Evolutionary conservation across 2,329 filamentous ascomycete species (phyloP), one percentile per base, ranked within the genome.

Genomic region (Chrysoporthe deuterocubensis): DNA sequence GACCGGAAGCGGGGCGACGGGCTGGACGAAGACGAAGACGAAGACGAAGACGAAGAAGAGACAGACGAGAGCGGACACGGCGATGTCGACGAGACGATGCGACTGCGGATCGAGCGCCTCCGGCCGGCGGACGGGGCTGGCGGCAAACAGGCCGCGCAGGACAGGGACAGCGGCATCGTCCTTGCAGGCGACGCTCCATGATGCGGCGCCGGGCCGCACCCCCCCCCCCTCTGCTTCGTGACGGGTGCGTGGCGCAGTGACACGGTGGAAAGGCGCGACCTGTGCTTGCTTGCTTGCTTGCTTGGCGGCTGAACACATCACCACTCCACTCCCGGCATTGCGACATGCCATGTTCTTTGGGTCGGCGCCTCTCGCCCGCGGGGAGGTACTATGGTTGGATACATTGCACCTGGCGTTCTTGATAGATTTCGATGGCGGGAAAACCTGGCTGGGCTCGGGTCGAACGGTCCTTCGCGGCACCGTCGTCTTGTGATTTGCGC

Each of bases 111-210:
- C 43, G 69, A 70, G 43, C 64, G 67, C n/a, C 54, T 68, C 14
- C 44, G 64, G 62, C 66, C 67, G 4, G 50, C 46, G 9, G 64
- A 66, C 50, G 50, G 62, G 3, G 21, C 37, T 5, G 56, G 34
- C 9, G 64, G 69, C 42, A 66, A 50, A 26, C 69, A 69, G 40
- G 62, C 21, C 21, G 44, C 67, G 3, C 69, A 70, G 52, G 69
- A 70, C n/a, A 62, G 69, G 26, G 69, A 70, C 40, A 70, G 69
- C 34, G 69, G 69, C 42, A 70, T 70, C 21, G 69, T 69, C 14
- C 65, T 70, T 16, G 52, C 69, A 43, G 64, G 69, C 11, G 69
- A 70, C 32, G 65, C 56, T 16, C 40, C 37, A 50, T 70, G 44
- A 69, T 32, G 7, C 42, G 21, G 32, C 18, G 26, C 18, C 48